These are phyloP conservation scores for Delonix regia DNA, from an alignment of 306 rosid species.

Conservation along the genomic window DNA sequence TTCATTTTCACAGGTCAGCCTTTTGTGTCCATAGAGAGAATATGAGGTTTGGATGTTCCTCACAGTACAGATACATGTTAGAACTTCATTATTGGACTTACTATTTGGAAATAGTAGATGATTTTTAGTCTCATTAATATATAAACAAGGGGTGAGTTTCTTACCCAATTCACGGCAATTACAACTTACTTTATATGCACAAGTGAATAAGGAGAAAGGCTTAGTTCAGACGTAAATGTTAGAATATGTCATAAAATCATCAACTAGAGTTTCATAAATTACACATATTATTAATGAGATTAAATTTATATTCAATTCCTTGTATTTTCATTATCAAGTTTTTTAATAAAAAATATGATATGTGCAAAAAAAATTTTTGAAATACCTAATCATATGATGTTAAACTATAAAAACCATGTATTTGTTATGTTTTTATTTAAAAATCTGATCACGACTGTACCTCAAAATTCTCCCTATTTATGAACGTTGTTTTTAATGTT, in stretches of 20 bases:
- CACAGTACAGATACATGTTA: not conserved
- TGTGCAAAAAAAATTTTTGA: not conserved
- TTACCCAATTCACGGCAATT: not conserved
- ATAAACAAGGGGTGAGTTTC: not conserved
- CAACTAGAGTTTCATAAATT: not conserved
- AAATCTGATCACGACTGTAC: no score
- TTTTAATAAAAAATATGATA: not conserved
- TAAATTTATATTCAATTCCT: no score
- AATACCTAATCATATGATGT: not conserved
- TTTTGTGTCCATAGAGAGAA: not conserved
- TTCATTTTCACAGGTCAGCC: slow-evolving; percentile 27
- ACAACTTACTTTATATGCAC: no score
- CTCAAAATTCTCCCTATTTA: not conserved
- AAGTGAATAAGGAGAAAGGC: not conserved
- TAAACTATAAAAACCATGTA: not conserved
- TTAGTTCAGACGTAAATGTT: not conserved
- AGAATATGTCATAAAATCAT: not conserved
- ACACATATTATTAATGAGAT: not conserved
- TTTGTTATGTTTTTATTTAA: not conserved
- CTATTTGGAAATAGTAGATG: no score
- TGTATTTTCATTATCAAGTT: no score
- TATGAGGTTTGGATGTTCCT: not conserved
- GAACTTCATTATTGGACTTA: no score
- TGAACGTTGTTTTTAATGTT: no score
- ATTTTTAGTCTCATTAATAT: not conserved